These are phyloP conservation scores for Tricladium varicosporioides DNA, from an alignment of 2,329 filamentous ascomycete genomes.

Conservation along the genomic window DNA sequence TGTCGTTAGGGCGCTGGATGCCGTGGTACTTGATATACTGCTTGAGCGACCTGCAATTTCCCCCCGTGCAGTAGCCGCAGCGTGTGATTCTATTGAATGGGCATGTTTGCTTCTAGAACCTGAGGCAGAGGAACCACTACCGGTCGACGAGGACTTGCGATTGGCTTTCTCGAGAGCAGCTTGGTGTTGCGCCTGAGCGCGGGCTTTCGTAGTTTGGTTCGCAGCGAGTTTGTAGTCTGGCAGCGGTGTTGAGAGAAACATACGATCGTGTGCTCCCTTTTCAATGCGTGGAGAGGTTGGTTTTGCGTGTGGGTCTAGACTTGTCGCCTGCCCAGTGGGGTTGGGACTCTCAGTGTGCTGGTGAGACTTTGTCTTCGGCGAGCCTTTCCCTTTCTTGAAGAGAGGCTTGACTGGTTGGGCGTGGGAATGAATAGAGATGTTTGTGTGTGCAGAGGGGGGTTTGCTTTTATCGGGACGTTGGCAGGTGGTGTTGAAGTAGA, in stretches of 20 bases:
- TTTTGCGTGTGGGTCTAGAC: constrained; percentile 12
- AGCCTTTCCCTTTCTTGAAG: constrained; percentile 12
- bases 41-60: constrained; percentile 25
- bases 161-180: constrained; percentile 19
- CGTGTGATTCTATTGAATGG: constrained; percentile 25
- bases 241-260: constrained; percentile 31
- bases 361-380: neutral
- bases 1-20: constrained; percentile 30
- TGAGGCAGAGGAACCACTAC: constrained; percentile 10
- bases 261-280: constrained; percentile 23
- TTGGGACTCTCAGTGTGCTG: neutral
- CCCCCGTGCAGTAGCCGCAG: constrained; percentile 18
- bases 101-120: constrained; percentile 27
- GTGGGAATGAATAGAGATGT: constrained; percentile 21
- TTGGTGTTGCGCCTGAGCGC: constrained; percentile 21
- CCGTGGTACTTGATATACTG: constrained; percentile 31
- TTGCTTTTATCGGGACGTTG: constrained; percentile 24
- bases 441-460: constrained; percentile 24
- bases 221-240: constrained; percentile 31
- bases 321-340: constrained; percentile 4
- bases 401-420: constrained; percentile 21
- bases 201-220: constrained; percentile 29
- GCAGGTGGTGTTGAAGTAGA: constrained; percentile 26
- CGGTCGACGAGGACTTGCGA: constrained; percentile 26
- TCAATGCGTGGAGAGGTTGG: constrained; percentile 3